Percentiles rank a stretch among this genome's conserved stretches.
Conservation (phyloP, 1,284 basidiomycete species). For the Fistulinella staudtii region DNA sequence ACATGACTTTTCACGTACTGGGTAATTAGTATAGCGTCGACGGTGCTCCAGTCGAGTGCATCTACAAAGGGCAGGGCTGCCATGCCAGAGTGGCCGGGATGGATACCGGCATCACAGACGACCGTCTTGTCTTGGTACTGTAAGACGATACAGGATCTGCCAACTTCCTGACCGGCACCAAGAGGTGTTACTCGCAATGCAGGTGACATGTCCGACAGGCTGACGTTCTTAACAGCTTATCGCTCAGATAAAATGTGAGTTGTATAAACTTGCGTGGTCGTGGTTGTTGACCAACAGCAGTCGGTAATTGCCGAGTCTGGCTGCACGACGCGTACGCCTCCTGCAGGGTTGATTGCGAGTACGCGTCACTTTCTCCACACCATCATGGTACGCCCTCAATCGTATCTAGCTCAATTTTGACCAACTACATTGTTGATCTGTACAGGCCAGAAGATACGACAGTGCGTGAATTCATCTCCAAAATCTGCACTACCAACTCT, state of each 20-base stretch:
- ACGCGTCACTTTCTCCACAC: constrained; percentile 23
- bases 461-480: constrained; percentile 49
- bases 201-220: background rate
- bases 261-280: no score
- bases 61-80: constrained; percentile 95
- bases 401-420: background rate
- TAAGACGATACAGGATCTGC: constrained; percentile 92
- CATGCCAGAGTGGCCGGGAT: constrained; percentile 92
- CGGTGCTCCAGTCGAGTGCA: constrained; percentile 95
- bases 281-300: background rate
- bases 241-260: background rate
- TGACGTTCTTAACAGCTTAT: background rate
- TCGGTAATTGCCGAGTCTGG: constrained; percentile 23
- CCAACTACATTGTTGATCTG: background rate
- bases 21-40: constrained; percentile 93
- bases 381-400: constrained; percentile 19
- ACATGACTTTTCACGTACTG: constrained; percentile 58
- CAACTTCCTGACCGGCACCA: constrained; percentile 97
- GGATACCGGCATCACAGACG: constrained; percentile 94
- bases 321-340: constrained; percentile 17
- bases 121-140: constrained; percentile 89
- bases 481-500: constrained; percentile 10
- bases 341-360: no score
- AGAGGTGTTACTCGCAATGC: constrained; percentile 37
- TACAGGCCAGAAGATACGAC: constrained; percentile 84